A percentile compares a stretch with the other conserved stretches of the same genome.
These are phyloP conservation scores for Venustampulla echinocandica DNA, from an alignment of 495 filamentous ascomycete species.

Conservation along the genomic window DNA sequence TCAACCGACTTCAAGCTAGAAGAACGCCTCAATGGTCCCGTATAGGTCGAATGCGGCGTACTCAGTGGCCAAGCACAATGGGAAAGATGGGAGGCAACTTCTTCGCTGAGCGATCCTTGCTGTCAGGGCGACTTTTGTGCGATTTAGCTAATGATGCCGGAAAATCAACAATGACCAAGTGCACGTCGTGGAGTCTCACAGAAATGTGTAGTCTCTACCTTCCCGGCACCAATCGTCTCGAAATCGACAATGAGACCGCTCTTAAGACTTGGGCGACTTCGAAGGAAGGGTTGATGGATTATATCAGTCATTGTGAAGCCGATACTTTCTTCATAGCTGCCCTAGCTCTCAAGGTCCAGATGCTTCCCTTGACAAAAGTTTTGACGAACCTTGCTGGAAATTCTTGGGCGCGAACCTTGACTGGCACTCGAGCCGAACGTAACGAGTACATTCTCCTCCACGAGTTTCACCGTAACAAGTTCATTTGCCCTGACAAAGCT, in stretches of 20 bases:
- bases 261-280: constrained; percentile 81
- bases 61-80: constrained; percentile 81
- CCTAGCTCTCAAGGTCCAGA: constrained; percentile 75
- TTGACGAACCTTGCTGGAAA: constrained; percentile 96
- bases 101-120: constrained; percentile 82
- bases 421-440: constrained; percentile 89
- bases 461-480: constrained; percentile 92
- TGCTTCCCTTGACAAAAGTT: constrained; percentile 88
- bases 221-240: constrained; percentile 52
- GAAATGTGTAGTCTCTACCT: constrained; percentile 95
- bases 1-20: constrained; percentile 79
- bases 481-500: constrained; percentile 92
- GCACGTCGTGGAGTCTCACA: constrained; percentile 93
- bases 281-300: constrained; percentile 83
- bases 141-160: constrained; percentile 95
- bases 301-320: constrained; percentile 81
- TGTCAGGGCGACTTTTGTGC: constrained; percentile 82
- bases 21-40: constrained; percentile 90
- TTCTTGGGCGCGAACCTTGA: constrained; percentile 93
- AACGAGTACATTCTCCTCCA: constrained; percentile 99
- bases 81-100: constrained; percentile 80
- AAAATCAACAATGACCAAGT: constrained; percentile 95
- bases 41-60: constrained; percentile 74
- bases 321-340: constrained; percentile 96
- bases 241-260: constrained; percentile 78